Evolutionary conservation across 2,329 filamentous ascomycete species (phyloP).

Genomic region (Pseudogymnoascus pannorum): DNA sequence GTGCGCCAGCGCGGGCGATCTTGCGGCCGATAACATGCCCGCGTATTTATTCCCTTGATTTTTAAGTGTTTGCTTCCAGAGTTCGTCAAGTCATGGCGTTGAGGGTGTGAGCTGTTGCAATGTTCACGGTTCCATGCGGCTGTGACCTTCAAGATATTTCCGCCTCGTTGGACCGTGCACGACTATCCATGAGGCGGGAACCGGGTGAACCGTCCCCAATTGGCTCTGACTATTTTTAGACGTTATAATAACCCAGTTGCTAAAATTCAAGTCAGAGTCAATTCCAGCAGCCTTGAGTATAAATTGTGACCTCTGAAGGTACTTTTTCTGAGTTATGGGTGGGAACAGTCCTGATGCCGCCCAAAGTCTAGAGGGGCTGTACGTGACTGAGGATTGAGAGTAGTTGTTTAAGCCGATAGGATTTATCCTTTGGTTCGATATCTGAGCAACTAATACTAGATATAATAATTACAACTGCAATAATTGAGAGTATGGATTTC

Average conservation of each 20-base stretch:
- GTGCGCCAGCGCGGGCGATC: conserved; percentile 29
- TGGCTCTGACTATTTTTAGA: neutral
- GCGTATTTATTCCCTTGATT: neutral
- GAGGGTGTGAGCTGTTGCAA: neutral
- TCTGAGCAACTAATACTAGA: neutral
- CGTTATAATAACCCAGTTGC: neutral
- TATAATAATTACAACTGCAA: neutral
- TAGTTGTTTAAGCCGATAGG: neutral
- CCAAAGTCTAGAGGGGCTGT: too few relatives aligned
- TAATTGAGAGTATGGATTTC: neutral
- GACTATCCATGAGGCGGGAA: neutral
- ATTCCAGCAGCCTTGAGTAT: too few relatives aligned
- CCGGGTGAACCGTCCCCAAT: neutral
- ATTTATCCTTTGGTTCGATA: neutral
- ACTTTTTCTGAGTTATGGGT: too few relatives aligned
- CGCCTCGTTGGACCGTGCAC: conserved; percentile 4
- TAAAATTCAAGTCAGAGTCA: too few relatives aligned
- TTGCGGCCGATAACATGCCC: conserved; percentile 19
- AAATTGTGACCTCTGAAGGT: too few relatives aligned
- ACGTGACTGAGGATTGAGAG: neutral
- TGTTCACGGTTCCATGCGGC: conserved; percentile 1
- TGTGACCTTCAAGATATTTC: conserved; percentile 7
- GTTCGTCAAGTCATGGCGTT: conserved; percentile 8
- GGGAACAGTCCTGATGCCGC: too few relatives aligned
- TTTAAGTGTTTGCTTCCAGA: neutral